Evolutionary conservation across 1,139 yeast species (phyloP).

Genomic region (Nakaseomyces nivariensis): DNA sequence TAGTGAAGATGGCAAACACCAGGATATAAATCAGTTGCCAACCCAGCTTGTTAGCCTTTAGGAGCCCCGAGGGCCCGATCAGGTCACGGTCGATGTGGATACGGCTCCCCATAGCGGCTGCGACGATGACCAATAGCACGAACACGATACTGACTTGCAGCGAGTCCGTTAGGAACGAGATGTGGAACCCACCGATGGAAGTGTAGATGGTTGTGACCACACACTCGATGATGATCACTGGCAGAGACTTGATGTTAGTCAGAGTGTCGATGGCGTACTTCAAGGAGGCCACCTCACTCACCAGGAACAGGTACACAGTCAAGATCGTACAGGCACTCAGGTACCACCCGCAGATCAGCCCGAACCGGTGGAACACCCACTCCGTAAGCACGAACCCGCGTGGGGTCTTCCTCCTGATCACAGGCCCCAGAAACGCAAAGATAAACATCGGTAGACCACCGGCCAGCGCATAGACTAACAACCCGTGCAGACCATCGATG

Average conservation of each 20-base stretch:
- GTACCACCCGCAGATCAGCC: conserved; percentile 60
- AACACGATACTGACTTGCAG: conserved; percentile 74
- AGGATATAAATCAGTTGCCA: conserved; percentile 85
- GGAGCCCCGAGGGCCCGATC: conserved; percentile 56
- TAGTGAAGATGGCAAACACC: conserved; percentile 78
- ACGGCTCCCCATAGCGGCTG: conserved; percentile 72
- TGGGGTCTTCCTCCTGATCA: conserved; percentile 70
- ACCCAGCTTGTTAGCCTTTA: conserved; percentile 61
- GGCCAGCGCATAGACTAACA: conserved; percentile 68
- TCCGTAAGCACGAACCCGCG: conserved; percentile 90
- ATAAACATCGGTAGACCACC: conserved; percentile 79
- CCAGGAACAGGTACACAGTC: conserved; percentile 81
- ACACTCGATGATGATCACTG: conserved; percentile 79
- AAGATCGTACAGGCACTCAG: conserved; percentile 73
- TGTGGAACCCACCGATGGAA: conserved; percentile 79
- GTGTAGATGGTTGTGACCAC: conserved; percentile 83
- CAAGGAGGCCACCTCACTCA: conserved; percentile 76
- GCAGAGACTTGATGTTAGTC: conserved; percentile 71
- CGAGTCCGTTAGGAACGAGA: conserved; percentile 81
- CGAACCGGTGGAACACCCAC: conserved; percentile 82
- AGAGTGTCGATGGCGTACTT: conserved; percentile 65
- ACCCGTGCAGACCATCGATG: conserved; percentile 77
- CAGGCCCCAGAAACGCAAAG: conserved; percentile 76
- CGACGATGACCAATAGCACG: conserved; percentile 56
- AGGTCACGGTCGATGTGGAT: conserved; percentile 55